phyloP scores from a whole-genome alignment of 2,329 filamentous ascomycete species.

The Pseudogymnoascus sp. region DNA sequence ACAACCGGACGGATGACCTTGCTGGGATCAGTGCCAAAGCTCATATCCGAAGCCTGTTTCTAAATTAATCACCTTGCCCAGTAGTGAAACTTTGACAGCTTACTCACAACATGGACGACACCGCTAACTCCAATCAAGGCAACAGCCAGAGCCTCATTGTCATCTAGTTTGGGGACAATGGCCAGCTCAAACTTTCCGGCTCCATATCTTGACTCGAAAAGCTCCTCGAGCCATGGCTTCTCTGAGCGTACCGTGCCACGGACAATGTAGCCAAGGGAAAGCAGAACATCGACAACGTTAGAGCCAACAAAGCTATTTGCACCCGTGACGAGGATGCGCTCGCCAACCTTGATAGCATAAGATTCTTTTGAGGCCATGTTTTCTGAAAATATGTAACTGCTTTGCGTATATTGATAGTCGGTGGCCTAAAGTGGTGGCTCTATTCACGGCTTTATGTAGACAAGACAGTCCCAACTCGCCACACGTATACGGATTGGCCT shows the following conservation, averaged over 20 bases:
- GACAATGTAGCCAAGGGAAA: constrained; percentile 6
- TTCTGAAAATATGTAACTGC: not conserved
- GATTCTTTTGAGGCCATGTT: not conserved
- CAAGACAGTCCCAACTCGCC: no score
- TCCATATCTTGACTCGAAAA: not conserved
- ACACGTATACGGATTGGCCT: no score
- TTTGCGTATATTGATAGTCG: no score
- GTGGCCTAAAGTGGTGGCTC: no score
- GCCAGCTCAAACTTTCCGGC: not conserved
- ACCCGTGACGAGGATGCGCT: constrained; percentile 8
- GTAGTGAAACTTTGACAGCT: not conserved
- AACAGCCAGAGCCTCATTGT: not conserved
- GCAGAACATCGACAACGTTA: not conserved
- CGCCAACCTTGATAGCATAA: not conserved
- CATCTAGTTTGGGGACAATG: not conserved
- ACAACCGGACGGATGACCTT: not conserved
- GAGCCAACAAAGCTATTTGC: constrained; percentile 8
- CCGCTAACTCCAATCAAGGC: not conserved
- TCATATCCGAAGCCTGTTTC: not conserved
- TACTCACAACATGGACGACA: not conserved
- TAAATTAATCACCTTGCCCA: not conserved
- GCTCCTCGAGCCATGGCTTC: constrained; percentile 8
- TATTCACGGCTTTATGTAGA: no score
- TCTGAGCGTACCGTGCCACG: constrained; percentile 3
- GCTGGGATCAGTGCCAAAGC: not conserved